These are phyloP conservation scores for Elsinoe fawcettii DNA, from an alignment of 2,329 filamentous ascomycete species.

Conservation along the genomic window DNA sequence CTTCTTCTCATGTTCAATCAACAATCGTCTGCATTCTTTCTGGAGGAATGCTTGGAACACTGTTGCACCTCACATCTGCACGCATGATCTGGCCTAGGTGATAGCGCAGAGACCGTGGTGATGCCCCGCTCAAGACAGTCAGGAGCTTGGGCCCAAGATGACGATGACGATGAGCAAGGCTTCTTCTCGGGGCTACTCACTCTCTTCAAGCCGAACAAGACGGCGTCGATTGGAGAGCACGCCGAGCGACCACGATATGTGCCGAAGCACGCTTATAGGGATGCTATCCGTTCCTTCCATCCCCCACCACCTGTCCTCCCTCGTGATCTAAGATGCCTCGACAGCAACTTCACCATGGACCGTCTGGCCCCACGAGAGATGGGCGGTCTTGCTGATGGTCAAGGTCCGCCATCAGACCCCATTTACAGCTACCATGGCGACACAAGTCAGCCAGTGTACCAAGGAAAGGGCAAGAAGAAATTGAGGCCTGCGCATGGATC, in stretches of 20 bases:
- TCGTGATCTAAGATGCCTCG: not conserved
- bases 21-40: too few relatives aligned
- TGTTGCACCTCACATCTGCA: too few relatives aligned
- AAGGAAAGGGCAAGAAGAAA: not conserved
- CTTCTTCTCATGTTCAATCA: too few relatives aligned
- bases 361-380: not conserved
- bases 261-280: slow-evolving; percentile 10
- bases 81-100: not conserved
- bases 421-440: not conserved
- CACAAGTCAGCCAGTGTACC: not conserved
- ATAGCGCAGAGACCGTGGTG: not conserved
- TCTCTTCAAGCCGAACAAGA: not conserved
- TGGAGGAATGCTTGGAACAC: too few relatives aligned
- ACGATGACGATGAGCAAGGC: not conserved
- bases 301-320: slow-evolving; percentile 10
- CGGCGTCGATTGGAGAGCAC: not conserved
- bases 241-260: not conserved
- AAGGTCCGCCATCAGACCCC: not conserved
- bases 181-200: not conserved
- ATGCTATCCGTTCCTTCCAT: slow-evolving; percentile 11
- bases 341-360: slow-evolving; percentile 14
- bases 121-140: not conserved
- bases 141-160: slow-evolving; percentile 7
- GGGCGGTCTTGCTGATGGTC: not conserved
- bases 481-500: too few relatives aligned